Evolutionary conservation across 2,329 filamentous ascomycete species (phyloP).

Genomic region (Cladosporium sp.): DNA sequence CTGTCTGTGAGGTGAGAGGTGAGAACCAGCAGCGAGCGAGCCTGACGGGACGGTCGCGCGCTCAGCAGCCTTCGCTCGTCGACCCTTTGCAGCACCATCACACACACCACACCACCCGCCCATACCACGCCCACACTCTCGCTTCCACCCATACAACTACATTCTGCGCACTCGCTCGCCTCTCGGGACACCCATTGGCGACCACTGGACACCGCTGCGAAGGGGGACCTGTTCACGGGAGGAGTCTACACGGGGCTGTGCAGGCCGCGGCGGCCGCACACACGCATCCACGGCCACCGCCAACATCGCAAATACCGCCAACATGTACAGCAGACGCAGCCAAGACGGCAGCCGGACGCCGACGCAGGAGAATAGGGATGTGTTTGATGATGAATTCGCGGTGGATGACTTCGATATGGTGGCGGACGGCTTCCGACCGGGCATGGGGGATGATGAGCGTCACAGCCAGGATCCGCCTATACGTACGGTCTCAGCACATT

Average conservation of each 20-base stretch:
- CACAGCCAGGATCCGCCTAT: slow-evolving; percentile 32
- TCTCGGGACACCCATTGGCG: not conserved
- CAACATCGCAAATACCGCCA: slow-evolving; percentile 1
- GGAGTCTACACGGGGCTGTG: slow-evolving; percentile 18
- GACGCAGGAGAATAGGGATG: slow-evolving; percentile 40
- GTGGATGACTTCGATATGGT: slow-evolving; percentile 46
- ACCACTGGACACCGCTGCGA: slow-evolving; percentile 12
- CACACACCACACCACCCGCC: slow-evolving; percentile 9
- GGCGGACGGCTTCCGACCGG: slow-evolving; percentile 49
- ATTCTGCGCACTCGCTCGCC: not conserved
- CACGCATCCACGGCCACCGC: slow-evolving; percentile 14
- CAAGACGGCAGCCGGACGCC: slow-evolving; percentile 31
- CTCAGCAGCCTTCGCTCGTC: slow-evolving; percentile 8
- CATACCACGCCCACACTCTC: slow-evolving; percentile 3
- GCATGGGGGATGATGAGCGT: slow-evolving; percentile 30
- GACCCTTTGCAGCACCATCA: slow-evolving; percentile 16
- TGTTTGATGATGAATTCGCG: slow-evolving; percentile 53
- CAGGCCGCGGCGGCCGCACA: slow-evolving; percentile 19
- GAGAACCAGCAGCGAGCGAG: not conserved
- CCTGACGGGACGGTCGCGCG: slow-evolving; percentile 3
- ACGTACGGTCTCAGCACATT: slow-evolving; percentile 35
- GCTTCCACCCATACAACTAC: slow-evolving; percentile 2
- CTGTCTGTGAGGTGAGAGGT: not conserved
- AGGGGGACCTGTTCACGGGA: not conserved
- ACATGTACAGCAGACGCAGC: slow-evolving; percentile 16